Conservation (phyloP, 2,329 filamentous ascomycete species). For the Botryotinia narcissicola region DNA sequence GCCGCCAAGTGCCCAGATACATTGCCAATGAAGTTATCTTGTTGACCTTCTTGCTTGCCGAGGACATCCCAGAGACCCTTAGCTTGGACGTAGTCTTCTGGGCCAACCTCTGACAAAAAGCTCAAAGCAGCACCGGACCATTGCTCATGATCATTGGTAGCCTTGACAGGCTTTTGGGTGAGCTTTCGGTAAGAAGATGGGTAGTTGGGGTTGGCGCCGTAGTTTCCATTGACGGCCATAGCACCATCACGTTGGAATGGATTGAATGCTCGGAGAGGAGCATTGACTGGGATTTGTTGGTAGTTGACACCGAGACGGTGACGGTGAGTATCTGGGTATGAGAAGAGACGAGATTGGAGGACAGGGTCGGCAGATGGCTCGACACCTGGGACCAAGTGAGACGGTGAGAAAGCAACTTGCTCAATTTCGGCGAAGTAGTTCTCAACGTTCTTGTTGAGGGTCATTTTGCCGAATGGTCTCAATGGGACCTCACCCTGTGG, state of each 20-base stretch:
- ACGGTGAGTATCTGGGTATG: constrained; percentile 64
- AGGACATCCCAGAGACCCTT: constrained; percentile 40
- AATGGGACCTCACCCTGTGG: constrained; percentile 62
- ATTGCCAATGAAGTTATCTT: constrained; percentile 60
- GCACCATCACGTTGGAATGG: constrained; percentile 71
- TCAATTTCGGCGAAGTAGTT: constrained; percentile 67
- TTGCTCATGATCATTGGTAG: constrained; percentile 46
- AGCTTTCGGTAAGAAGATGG: constrained; percentile 49
- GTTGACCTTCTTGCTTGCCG: constrained; percentile 52
- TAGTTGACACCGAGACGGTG: constrained; percentile 58
- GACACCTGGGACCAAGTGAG: constrained; percentile 64
- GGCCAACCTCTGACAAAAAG: constrained; percentile 44
- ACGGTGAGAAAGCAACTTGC: constrained; percentile 66
- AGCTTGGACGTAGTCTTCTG: constrained; percentile 39
- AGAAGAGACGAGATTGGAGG: constrained; percentile 67
- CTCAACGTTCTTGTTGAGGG: constrained; percentile 60
- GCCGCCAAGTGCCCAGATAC: constrained; percentile 55
- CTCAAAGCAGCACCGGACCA: constrained; percentile 48
- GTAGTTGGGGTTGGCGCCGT: constrained; percentile 60
- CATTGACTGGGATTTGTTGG: constrained; percentile 54
- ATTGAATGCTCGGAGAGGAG: constrained; percentile 52
- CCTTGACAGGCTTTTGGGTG: constrained; percentile 45
- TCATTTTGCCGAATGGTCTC: constrained; percentile 59
- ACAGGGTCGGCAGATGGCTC: constrained; percentile 70
- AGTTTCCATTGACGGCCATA: constrained; percentile 68